These are phyloP conservation scores for Mercurialis annua DNA, from an alignment of 345 rosid genomes.

Conservation along the genomic window DNA sequence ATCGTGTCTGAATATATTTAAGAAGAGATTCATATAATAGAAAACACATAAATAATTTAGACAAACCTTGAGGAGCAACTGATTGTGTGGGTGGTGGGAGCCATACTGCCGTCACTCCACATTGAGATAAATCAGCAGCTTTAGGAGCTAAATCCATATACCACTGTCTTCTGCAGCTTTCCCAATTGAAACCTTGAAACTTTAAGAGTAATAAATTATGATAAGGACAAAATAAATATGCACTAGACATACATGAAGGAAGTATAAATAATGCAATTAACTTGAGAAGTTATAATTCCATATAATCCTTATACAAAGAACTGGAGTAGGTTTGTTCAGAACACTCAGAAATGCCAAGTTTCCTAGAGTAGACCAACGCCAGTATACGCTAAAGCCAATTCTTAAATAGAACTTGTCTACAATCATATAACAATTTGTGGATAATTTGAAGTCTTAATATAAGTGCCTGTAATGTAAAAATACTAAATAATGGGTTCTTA, in stretches of 20 bases:
- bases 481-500: not conserved
- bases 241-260: not conserved
- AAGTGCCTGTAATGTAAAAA: not conserved
- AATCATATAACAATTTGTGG: not conserved
- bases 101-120: slow-evolving; percentile 48
- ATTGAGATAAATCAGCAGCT: slow-evolving; percentile 44
- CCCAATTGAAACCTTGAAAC: slow-evolving; percentile 61
- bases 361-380: not conserved
- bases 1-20: not conserved
- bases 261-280: not conserved
- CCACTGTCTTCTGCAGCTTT: slow-evolving; percentile 51
- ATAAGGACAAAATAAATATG: not conserved
- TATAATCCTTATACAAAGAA: not conserved
- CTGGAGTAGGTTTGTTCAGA: not conserved
- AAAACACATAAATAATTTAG: slow-evolving; percentile 4
- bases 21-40: not conserved
- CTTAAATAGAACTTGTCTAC: not conserved
- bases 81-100: slow-evolving; percentile 54
- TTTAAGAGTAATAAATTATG: slow-evolving; percentile 22
- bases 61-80: slow-evolving; percentile 48
- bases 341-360: not conserved
- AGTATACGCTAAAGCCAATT: not conserved
- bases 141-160: slow-evolving; percentile 43
- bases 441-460: not conserved
- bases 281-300: not conserved